Base-by-base conservation (phyloP, 345 rosid species). In the Citrus medica region DNA sequence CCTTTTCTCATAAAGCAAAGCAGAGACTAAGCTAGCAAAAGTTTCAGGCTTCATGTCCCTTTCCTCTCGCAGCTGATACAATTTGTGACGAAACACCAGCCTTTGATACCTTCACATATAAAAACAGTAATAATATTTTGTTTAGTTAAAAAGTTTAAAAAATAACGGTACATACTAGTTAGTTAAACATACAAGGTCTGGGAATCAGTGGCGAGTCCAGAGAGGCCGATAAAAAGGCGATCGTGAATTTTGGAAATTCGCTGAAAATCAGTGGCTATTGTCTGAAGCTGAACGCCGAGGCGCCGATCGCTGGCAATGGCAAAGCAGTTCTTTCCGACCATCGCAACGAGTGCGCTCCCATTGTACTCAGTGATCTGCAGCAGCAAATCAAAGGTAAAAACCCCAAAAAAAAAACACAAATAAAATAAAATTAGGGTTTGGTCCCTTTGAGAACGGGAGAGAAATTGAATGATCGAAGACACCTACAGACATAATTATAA, bases 31-130 rank as follows among this genome's bases (percentile, higher is more conserved):
- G 84, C 89, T 96, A 4, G 98, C 98, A 82, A 94, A 96, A 12
- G 99, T 95, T 81, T 95, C 98, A n/a, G 99, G 99, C 82, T 93
- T 95, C 97, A 95, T 93, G 78, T 93, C 99, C 83, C 99, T 91
- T 85, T 95, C 99, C 80, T 95, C 99, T 61, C 94, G 87, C 38
- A 95, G 91, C 89, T 93, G 93, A 69, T 95, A 95, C 74, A 93
- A 78, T 78, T 95, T 96, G 82, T 94, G 97, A 69, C 97, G 91
- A 76, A 94, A 96, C 82, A 91, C 92, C 69, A 96, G 83, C 71
- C 98, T 87, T 87, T 96, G 99, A 83, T 96, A 90, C 87, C 97
- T 96, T 85, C 82, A 87, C 63, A 78, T 25, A n/a, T 79, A 68
- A 40, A 40, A 40, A 40, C 64, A 75, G 33, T 17, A 27, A 6